Evolutionary conservation across 2,329 filamentous ascomycete species (phyloP).

Genomic region (Fusarium torreyae): DNA sequence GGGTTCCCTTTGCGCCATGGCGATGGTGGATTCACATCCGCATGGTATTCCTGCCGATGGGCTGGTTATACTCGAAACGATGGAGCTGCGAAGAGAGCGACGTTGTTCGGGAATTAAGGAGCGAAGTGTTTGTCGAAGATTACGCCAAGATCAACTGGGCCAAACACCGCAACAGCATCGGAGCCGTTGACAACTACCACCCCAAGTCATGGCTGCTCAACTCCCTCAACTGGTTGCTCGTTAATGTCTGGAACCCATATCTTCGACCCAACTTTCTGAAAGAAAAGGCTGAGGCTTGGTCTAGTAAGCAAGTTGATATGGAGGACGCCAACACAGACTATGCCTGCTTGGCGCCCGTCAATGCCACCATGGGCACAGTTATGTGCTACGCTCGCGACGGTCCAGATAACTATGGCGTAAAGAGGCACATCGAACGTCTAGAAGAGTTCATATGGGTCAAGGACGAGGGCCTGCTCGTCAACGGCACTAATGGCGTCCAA

Average conservation of each 20-base stretch:
- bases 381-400: constrained; percentile 89
- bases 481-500: constrained; percentile 98
- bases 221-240: constrained; percentile 81
- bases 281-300: constrained; percentile 83
- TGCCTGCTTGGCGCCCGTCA: constrained; percentile 89
- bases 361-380: constrained; percentile 90
- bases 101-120: constrained; percentile 78
- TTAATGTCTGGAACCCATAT: constrained; percentile 85
- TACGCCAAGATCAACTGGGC: constrained; percentile 85
- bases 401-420: constrained; percentile 78
- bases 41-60: constrained; percentile 95
- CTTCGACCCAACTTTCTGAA: constrained; percentile 77
- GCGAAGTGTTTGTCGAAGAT: constrained; percentile 87
- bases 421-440: constrained; percentile 83
- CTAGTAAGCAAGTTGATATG: constrained; percentile 86
- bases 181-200: constrained; percentile 87
- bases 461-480: constrained; percentile 91
- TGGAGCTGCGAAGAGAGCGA: constrained; percentile 85
- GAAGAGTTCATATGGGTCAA: constrained; percentile 95
- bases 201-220: constrained; percentile 91
- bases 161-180: constrained; percentile 85
- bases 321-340: constrained; percentile 96
- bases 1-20: constrained; percentile 91
- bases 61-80: constrained; percentile 86
- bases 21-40: constrained; percentile 99